Percentiles rank a stretch among this genome's conserved stretches.
Evolutionary conservation across 1,139 yeast species (phyloP).

Genomic region (Blastobotrys illinoisensis): DNA sequence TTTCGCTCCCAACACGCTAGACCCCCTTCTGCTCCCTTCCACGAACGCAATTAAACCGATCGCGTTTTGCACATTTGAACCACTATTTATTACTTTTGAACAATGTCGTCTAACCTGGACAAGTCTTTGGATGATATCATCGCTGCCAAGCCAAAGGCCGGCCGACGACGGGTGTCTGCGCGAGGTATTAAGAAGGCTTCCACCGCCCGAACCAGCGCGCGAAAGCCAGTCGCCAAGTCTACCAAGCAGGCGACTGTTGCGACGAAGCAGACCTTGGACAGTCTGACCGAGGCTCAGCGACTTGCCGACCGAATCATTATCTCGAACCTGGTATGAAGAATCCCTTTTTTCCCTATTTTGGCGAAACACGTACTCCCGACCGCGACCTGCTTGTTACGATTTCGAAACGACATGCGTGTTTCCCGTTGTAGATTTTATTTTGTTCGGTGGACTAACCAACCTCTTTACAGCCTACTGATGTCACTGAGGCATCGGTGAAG

Average conservation of each 20-base stretch:
- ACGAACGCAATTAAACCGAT: neutral
- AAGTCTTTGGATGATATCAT: slow-evolving; percentile 95
- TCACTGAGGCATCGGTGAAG: slow-evolving; percentile 32
- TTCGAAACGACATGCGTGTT: neutral
- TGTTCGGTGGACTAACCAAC: slow-evolving; percentile 18
- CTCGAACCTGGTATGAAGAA: slow-evolving; percentile 31
- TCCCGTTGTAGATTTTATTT: slow-evolving; percentile 7
- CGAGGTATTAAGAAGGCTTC: slow-evolving; percentile 17
- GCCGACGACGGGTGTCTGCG: slow-evolving; percentile 16
- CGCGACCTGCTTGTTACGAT: neutral
- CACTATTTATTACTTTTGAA: slow-evolving; percentile 7
- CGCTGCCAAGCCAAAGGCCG: slow-evolving; percentile 51
- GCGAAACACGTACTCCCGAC: neutral
- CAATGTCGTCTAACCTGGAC: slow-evolving; percentile 70
- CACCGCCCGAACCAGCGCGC: slow-evolving; percentile 21
- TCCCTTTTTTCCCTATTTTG: neutral
- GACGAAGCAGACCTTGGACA: slow-evolving; percentile 18
- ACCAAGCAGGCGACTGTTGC: slow-evolving; percentile 27
- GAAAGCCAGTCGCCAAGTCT: slow-evolving; percentile 19
- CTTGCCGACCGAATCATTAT: slow-evolving; percentile 32
- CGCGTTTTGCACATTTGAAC: neutral
- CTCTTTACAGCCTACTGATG: slow-evolving; percentile 31
- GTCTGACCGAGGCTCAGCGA: slow-evolving; percentile 24
- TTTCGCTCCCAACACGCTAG: neutral
- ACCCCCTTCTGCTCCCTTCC: neutral